Conservation (phyloP, 495 filamentous ascomycete genomes). For the Aspergillus affinis region DNA sequence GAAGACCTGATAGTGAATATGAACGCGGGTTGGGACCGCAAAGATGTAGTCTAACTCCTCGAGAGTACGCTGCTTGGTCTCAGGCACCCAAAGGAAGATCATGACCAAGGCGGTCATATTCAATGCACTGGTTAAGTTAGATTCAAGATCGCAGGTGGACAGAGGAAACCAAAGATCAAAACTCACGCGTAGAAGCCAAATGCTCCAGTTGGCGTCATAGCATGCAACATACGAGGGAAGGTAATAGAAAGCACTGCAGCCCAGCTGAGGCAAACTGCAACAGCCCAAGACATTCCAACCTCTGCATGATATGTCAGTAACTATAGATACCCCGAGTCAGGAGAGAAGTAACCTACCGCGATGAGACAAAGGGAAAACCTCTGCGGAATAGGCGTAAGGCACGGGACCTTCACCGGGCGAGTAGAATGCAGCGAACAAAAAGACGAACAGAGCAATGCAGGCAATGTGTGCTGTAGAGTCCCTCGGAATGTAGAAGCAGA, state of each 20-base stretch:
- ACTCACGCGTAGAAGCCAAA: constrained; percentile 52
- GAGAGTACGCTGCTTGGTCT: constrained; percentile 77
- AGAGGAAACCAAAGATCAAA: background rate
- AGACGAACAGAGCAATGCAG: constrained; percentile 64
- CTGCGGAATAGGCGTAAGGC: constrained; percentile 73
- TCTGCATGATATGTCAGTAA: constrained; percentile 31
- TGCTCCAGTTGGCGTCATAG: constrained; percentile 53
- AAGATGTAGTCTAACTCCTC: constrained; percentile 88
- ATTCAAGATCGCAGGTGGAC: background rate
- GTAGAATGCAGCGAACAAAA: constrained; percentile 67
- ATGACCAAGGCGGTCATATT: constrained; percentile 67
- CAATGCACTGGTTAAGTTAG: constrained; percentile 47
- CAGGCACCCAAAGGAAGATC: constrained; percentile 74
- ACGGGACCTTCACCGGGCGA: constrained; percentile 71
- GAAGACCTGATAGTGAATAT: constrained; percentile 63
- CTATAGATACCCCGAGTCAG: background rate
- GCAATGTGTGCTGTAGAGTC: constrained; percentile 53
- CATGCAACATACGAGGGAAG: constrained; percentile 62
- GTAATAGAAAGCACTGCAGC: constrained; percentile 71
- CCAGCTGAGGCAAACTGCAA: constrained; percentile 71
- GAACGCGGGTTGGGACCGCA: constrained; percentile 63
- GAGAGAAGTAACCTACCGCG: constrained; percentile 40
- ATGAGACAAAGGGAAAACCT: constrained; percentile 77
- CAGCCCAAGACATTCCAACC: constrained; percentile 74
- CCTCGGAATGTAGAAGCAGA: constrained; percentile 65